Evolutionary conservation across 345 rosid genomes (phyloP).

Genomic region (Populus pruinosa): DNA sequence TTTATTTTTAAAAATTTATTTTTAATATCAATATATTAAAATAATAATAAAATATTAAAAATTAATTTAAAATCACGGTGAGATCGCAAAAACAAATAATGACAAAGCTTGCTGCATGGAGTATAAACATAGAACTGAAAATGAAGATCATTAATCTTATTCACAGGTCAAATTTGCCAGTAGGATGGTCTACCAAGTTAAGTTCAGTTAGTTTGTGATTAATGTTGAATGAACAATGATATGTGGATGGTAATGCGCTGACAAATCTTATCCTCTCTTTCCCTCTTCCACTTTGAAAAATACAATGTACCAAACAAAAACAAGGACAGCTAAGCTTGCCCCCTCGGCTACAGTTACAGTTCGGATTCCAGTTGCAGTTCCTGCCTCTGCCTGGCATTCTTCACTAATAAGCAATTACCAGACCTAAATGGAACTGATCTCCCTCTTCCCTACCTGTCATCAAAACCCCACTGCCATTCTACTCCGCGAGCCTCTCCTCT

Average conservation of each 20-base stretch:
- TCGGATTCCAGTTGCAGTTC: no score
- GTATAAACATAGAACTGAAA: background rate
- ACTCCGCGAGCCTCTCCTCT: conserved; percentile 26
- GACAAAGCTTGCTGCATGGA: background rate
- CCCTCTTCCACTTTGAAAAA: background rate
- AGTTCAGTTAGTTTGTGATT: background rate
- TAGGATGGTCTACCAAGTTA: background rate
- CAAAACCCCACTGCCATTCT: conserved; percentile 13
- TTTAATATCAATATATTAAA: no score
- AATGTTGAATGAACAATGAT: background rate
- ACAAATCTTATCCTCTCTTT: conserved; percentile 18
- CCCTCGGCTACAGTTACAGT: no score
- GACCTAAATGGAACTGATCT: conserved; percentile 41
- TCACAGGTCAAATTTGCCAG: background rate
- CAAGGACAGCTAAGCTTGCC: background rate
- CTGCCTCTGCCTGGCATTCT: no score
- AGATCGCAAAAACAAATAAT: no score
- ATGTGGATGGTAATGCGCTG: conserved; percentile 29
- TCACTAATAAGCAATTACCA: no score
- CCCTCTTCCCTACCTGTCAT: conserved; percentile 36
- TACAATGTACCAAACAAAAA: no score
- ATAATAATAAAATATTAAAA: no score
- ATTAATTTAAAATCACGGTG: no score
- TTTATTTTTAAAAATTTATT: no score
- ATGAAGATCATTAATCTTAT: background rate